Base-by-base conservation (phyloP, 2,329 filamentous ascomycete species). In the Ramularia collo-cygni region DNA sequence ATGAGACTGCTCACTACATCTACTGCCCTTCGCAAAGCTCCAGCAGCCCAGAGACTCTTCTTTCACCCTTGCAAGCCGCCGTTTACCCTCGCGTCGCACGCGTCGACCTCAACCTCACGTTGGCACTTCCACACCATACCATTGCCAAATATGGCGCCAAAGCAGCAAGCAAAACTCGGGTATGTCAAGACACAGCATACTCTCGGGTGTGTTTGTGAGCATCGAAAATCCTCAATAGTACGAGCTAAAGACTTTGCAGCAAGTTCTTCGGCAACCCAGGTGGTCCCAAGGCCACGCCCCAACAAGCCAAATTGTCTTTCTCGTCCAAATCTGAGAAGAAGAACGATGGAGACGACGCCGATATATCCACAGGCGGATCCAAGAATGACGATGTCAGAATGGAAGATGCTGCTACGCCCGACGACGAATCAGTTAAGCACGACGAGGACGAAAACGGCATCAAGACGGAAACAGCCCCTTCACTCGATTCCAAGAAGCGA, bases 111-210 rank as follows among this genome's bases (percentile, higher is more conserved):
- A 35, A 27, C 35, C 13, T 21, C 9, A 35, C 40, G 17, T 38
- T 15, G 18, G 14, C 27, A 17, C 19, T 30, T 14, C 18, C 21
- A 24, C 6, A 24, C n/a, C n/a, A n/a, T n/a, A n/a, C n/a, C n/a
- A n/a, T n/a, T n/a, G n/a, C n/a, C n/a, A n/a, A n/a, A n/a, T n/a
- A 72, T 72, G 69, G 53, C 68, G 35, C 67, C 68, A 14, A 88
- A 85, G 62, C 87, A 85, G 62, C 86, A 94, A 68, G 79, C 84
- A 56, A 94, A 85, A 46, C 68, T 94, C 63, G 85, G 85, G 88
- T 94, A 92, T 68, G 87, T 90, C 48, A 81, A 77, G 65, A 72
- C 74, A 50, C 85, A 90, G 70, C 77, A 74, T 59, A 86, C 81
- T 54, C 68, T 90, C 63, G 76, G 81, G 84, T 88, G 77, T 64